Percentiles rank a stretch among this genome's conserved stretches.
These are phyloP conservation scores for Craterostigma plantagineum DNA, from an alignment of 257 asterid genomes.

Conservation along the genomic window DNA sequence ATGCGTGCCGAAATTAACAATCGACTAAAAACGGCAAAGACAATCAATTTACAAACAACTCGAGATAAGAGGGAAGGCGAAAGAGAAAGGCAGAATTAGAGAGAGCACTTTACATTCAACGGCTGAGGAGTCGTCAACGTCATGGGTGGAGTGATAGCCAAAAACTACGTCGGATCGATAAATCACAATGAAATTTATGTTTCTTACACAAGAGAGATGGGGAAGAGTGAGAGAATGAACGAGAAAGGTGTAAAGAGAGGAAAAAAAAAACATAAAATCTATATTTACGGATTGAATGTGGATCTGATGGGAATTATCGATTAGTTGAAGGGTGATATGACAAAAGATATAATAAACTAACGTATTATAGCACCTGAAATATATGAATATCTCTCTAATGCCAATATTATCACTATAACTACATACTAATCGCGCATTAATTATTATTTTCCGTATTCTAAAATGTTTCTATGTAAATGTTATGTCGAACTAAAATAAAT, in stretches of 20 bases:
- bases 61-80: slow-evolving; percentile 5
- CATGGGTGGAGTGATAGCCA: slow-evolving; percentile 25
- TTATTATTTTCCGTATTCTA: no score
- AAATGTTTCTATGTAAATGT: no score
- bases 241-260: slow-evolving; percentile 1
- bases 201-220: slow-evolving; percentile 7
- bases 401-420: no score
- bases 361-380: no score
- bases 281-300: not conserved
- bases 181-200: slow-evolving; percentile 13
- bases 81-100: slow-evolving; percentile 5
- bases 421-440: no score
- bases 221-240: slow-evolving; percentile 7
- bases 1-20: slow-evolving; percentile 12
- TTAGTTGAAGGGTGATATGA: no score
- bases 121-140: slow-evolving; percentile 80
- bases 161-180: slow-evolving; percentile 24
- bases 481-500: no score
- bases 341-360: no score
- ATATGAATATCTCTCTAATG: no score
- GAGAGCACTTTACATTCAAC: slow-evolving; percentile 30
- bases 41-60: slow-evolving; percentile 8
- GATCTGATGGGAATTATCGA: no score
- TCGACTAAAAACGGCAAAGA: slow-evolving; percentile 2
- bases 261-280: not conserved